Percentiles rank a stretch among this genome's conserved stretches.
These are phyloP conservation scores for Pestalotiopsis sp. DNA, from an alignment of 2,329 filamentous ascomycete genomes.

Conservation along the genomic window DNA sequence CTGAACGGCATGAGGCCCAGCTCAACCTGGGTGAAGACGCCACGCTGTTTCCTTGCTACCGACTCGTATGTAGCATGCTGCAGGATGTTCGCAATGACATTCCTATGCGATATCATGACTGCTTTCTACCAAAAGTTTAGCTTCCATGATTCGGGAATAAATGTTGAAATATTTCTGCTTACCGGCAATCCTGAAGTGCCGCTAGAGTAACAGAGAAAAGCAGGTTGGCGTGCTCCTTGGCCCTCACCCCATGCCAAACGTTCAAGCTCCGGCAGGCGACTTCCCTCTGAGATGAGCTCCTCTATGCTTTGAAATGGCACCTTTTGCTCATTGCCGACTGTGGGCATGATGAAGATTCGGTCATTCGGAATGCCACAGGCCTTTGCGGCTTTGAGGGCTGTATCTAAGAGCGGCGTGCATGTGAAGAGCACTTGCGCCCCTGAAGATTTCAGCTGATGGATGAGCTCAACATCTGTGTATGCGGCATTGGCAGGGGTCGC, in stretches of 20 bases:
- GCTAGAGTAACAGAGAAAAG: conserved; percentile 75
- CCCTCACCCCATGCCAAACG: conserved; percentile 58
- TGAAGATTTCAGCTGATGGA: conserved; percentile 67
- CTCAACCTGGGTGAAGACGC: conserved; percentile 37
- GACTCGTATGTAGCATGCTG: conserved; percentile 55
- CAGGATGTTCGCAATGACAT: conserved; percentile 75
- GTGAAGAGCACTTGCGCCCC: conserved; percentile 71
- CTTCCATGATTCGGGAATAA: no score
- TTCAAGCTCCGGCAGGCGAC: conserved; percentile 51
- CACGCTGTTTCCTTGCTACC: conserved; percentile 29
- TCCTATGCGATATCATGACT: conserved; percentile 76
- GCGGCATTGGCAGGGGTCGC: conserved; percentile 71
- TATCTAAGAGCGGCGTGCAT: conserved; percentile 64
- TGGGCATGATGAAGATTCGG: conserved; percentile 66
- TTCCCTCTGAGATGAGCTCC: conserved; percentile 63
- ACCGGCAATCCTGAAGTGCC: conserved; percentile 74
- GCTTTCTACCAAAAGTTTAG: conserved; percentile 60
- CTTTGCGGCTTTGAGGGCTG: conserved; percentile 63
- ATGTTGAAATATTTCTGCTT: conserved; percentile 23
- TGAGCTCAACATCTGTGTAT: conserved; percentile 67
- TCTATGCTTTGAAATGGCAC: conserved; percentile 62
- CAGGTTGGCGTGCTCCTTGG: conserved; percentile 63
- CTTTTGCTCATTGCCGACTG: conserved; percentile 36
- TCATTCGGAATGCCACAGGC: conserved; percentile 62
- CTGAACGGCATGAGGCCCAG: conserved; percentile 74